Evolutionary conservation across 1,139 yeast genomes (phyloP).

Genomic region (Wickerhamomyces sp.): DNA sequence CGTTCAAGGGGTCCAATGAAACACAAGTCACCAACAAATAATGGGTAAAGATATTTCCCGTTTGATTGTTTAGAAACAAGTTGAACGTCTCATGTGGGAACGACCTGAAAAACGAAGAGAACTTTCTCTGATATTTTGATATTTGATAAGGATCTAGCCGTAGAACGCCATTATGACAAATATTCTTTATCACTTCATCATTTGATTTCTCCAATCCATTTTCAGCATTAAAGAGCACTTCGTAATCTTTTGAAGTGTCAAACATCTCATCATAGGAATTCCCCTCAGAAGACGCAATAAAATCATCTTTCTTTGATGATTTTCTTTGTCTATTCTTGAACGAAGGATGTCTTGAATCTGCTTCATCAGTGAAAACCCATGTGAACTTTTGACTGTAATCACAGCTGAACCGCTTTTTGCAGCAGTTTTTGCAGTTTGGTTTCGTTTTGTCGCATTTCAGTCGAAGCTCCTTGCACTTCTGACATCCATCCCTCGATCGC

Average conservation of each 20-base stretch:
- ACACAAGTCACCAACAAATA: background rate
- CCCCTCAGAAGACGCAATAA: too few relatives aligned
- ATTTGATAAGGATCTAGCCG: too few relatives aligned
- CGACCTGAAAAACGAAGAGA: conserved; percentile 2
- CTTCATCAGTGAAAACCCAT: background rate
- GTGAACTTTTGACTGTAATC: background rate
- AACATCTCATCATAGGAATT: too few relatives aligned
- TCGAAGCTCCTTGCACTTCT: background rate
- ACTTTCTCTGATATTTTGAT: background rate
- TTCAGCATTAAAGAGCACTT: too few relatives aligned
- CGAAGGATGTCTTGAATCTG: too few relatives aligned
- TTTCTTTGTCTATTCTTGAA: too few relatives aligned
- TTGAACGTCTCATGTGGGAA: conserved; percentile 1
- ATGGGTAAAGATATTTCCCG: background rate
- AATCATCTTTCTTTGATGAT: too few relatives aligned
- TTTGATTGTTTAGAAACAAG: background rate
- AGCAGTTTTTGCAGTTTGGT: background rate
- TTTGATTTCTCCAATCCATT: too few relatives aligned
- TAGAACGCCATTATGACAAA: too few relatives aligned
- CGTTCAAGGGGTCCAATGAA: background rate
- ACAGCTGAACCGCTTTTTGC: background rate
- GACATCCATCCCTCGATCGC: background rate
- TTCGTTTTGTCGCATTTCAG: background rate
- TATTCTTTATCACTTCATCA: too few relatives aligned
- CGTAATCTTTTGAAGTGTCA: too few relatives aligned